Conservation (phyloP, 2,329 filamentous ascomycete genomes). For the Neopestalotiopsis clavispora region DNA sequence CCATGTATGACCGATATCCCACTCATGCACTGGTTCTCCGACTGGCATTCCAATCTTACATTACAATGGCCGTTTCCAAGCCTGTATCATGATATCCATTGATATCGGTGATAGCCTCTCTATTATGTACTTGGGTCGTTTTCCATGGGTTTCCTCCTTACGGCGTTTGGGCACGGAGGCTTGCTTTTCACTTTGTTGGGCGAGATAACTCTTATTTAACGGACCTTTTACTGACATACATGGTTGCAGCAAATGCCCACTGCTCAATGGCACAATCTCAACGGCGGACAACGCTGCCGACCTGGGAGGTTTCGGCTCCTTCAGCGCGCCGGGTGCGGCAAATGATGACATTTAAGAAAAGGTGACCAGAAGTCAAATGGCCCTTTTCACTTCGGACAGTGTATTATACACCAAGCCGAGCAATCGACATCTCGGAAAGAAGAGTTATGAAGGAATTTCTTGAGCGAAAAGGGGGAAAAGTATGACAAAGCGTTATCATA, state of each 20-base stretch:
- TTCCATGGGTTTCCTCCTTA: no score
- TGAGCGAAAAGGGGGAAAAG: background rate
- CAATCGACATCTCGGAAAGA: background rate
- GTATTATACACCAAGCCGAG: background rate
- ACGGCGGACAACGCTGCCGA: conserved; percentile 59
- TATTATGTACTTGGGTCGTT: no score
- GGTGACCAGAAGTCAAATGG: background rate
- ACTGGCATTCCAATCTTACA: no score
- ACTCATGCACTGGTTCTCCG: no score
- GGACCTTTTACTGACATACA: conserved; percentile 32
- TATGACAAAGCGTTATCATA: background rate
- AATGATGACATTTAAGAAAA: background rate
- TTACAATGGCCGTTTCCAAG: no score
- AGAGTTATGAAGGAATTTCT: background rate
- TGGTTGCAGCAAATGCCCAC: conserved; percentile 65
- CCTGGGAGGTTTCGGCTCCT: conserved; percentile 62
- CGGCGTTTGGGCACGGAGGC: no score
- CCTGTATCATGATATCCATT: no score
- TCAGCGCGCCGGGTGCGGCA: conserved; percentile 3
- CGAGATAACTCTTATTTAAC: conserved; percentile 9
- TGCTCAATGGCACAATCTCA: conserved; percentile 84
- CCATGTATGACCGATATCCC: no score
- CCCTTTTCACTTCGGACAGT: background rate
- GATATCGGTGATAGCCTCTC: no score
- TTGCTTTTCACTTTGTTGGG: background rate